phyloP scores from a whole-genome alignment of 306 rosid genomes.

The Gynostemma pentaphyllum region DNA sequence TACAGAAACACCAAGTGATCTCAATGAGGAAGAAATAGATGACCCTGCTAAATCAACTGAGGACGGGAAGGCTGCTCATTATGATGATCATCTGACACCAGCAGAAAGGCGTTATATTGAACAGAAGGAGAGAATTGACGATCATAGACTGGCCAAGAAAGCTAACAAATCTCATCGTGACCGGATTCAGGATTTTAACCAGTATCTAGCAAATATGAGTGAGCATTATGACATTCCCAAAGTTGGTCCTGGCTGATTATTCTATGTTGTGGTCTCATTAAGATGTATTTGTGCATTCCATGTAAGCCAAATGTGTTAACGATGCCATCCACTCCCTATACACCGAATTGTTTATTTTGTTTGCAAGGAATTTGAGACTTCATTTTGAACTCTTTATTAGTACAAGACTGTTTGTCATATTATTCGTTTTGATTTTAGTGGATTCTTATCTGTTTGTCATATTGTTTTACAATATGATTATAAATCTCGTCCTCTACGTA shows the following conservation, averaged over 20 bases:
- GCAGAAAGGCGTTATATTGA: conserved; percentile 88
- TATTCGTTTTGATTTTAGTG: too few species aligned
- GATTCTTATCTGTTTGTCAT: too few species aligned
- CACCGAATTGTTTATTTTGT: too few species aligned
- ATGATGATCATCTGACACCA: conserved; percentile 71
- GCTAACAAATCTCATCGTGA: conserved; percentile 91
- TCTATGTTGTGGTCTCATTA: too few species aligned
- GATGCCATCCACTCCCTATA: too few species aligned
- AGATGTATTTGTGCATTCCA: too few species aligned
- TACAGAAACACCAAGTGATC: conserved; percentile 28
- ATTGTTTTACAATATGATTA: too few species aligned
- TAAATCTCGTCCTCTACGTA: too few species aligned
- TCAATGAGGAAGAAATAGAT: conserved; percentile 40
- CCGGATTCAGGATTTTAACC: conserved; percentile 91
- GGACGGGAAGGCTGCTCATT: conserved; percentile 44
- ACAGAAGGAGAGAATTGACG: conserved; percentile 79
- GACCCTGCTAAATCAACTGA: conserved; percentile 26
- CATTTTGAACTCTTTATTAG: too few species aligned
- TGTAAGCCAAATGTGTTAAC: too few species aligned
- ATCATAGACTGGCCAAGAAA: conserved; percentile 65
- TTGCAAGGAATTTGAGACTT: too few species aligned
- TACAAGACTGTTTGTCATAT: too few species aligned
- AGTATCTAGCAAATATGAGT: conserved; percentile 94
- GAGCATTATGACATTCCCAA: conserved; percentile 99
- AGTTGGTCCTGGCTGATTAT: conserved; percentile 79